These are phyloP conservation scores for Murraya koenigii DNA, from an alignment of 345 rosid genomes.

Conservation along the genomic window DNA sequence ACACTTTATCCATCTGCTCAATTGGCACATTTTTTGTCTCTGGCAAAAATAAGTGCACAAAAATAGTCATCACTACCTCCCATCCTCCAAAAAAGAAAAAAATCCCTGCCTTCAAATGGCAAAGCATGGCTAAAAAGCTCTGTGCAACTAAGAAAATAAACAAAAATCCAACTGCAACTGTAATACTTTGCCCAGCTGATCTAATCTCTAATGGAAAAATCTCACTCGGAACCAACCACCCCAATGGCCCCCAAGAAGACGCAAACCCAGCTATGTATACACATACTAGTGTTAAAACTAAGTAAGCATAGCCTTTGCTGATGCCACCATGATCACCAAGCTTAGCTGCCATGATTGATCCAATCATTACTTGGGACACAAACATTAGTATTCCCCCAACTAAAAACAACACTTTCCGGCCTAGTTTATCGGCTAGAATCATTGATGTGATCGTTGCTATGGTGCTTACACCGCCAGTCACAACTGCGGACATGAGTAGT, in stretches of 20 bases:
- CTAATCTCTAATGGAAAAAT: conserved; percentile 61
- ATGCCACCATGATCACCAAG: neutral
- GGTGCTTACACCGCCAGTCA: conserved; percentile 48
- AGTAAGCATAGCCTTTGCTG: neutral
- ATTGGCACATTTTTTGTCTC: conserved; percentile 8
- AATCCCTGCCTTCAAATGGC: conserved; percentile 46
- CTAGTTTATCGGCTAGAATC: conserved; percentile 54
- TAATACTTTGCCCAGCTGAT: conserved; percentile 60
- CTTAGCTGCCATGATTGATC: neutral
- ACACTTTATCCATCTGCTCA: neutral
- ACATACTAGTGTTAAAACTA: conserved; percentile 20
- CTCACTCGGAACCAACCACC: conserved; percentile 68
- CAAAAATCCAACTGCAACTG: conserved; percentile 52
- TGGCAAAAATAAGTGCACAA: conserved; percentile 41
- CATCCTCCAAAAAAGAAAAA: conserved; percentile 50
- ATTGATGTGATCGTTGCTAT: conserved; percentile 45
- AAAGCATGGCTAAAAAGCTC: conserved; percentile 51
- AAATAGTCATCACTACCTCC: conserved; percentile 40
- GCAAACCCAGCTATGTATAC: conserved; percentile 53
- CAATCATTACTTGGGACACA: conserved; percentile 6
- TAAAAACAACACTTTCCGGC: conserved; percentile 44
- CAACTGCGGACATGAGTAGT: conserved; percentile 41
- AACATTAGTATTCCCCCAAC: conserved; percentile 33
- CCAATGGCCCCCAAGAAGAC: conserved; percentile 72
- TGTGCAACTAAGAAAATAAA: conserved; percentile 60